Percentiles rank a stretch among this genome's conserved stretches.
phyloP scores from a whole-genome alignment of 306 rosid genomes.

The Citrullus mucosospermus region DNA sequence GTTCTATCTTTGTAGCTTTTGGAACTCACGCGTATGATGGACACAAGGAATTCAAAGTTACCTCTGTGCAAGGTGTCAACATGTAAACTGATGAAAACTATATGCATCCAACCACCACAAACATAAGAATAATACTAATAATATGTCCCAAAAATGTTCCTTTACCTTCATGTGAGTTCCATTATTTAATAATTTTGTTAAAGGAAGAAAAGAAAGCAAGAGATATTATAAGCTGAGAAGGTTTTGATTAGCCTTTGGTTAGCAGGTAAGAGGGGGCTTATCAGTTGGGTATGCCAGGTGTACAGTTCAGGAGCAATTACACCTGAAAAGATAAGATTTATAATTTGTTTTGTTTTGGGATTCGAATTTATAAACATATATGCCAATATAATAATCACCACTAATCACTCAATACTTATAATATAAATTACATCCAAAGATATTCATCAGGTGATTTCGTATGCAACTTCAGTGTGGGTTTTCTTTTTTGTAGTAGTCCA shows the following conservation, averaged over 20 bases:
- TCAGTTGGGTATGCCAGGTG: not conserved
- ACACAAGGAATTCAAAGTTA: conserved; percentile 12
- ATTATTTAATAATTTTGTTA: not conserved
- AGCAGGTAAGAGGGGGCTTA: not conserved
- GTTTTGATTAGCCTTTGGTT: not conserved
- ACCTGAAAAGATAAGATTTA: conserved; percentile 1
- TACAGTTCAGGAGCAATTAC: not conserved
- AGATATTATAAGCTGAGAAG: not conserved
- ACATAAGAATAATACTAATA: not conserved
- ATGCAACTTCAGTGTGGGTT: not conserved
- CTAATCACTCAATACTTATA: not conserved
- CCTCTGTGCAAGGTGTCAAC: conserved; percentile 25
- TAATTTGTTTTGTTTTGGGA: not conserved
- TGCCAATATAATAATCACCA: not conserved
- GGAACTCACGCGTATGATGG: conserved; percentile 33
- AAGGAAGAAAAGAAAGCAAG: not conserved
- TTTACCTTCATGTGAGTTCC: too few relatives aligned
- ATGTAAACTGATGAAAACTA: conserved; percentile 16
- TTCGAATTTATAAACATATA: not conserved
- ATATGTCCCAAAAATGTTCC: not conserved
- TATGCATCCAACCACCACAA: conserved; percentile 25
- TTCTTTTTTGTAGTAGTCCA: not conserved
- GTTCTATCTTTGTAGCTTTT: conserved; percentile 48
- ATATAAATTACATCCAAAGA: not conserved
- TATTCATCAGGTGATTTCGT: not conserved